Conservation (phyloP, 1,284 basidiomycete genomes). For the Taiwanofungus camphoratus region DNA sequence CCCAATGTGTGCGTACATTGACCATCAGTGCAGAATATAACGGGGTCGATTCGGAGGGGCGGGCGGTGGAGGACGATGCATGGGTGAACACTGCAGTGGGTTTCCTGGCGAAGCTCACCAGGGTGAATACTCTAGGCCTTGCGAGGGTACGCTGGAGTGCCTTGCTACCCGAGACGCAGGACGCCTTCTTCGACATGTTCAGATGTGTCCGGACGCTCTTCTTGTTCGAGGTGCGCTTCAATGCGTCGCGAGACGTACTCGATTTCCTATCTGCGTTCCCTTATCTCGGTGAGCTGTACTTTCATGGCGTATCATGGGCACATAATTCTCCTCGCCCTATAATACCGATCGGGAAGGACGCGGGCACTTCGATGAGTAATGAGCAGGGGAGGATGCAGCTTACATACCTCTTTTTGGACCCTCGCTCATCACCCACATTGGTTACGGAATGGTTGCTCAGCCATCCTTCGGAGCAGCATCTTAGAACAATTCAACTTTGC, state of each 20-base stretch:
- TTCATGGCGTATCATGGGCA: slow-evolving; percentile 29
- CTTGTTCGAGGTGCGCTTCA: slow-evolving; percentile 28
- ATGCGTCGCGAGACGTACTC: slow-evolving; percentile 24
- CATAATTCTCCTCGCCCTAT: slow-evolving; percentile 20
- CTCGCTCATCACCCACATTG: slow-evolving; percentile 26
- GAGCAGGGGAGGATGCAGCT: slow-evolving; percentile 21
- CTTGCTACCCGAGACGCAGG: slow-evolving; percentile 19
- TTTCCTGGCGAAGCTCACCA: slow-evolving; percentile 17
- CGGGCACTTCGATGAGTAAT: background rate
- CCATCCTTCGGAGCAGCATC: slow-evolving; percentile 22
- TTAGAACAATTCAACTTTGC: slow-evolving; percentile 28
- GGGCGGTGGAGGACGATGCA: slow-evolving; percentile 22
- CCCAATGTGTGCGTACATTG: slow-evolving; percentile 24
- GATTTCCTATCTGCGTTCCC: slow-evolving; percentile 27
- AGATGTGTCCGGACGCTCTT: slow-evolving; percentile 22
- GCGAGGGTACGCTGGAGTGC: slow-evolving; percentile 25
- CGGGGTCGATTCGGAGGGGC: slow-evolving; percentile 17
- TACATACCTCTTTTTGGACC: slow-evolving; percentile 27
- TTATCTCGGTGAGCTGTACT: slow-evolving; percentile 25
- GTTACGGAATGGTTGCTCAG: slow-evolving; percentile 28
- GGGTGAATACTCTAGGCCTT: slow-evolving; percentile 23
- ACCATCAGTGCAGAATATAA: slow-evolving; percentile 24
- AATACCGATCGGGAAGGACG: slow-evolving; percentile 1
- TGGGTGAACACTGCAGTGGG: slow-evolving; percentile 23
- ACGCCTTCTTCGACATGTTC: slow-evolving; percentile 20